Percentiles rank a stretch among this genome's conserved stretches.
Evolutionary conservation across 2,329 filamentous ascomycete genomes (phyloP).

Genomic region (Bipolaris sorokiniana): DNA sequence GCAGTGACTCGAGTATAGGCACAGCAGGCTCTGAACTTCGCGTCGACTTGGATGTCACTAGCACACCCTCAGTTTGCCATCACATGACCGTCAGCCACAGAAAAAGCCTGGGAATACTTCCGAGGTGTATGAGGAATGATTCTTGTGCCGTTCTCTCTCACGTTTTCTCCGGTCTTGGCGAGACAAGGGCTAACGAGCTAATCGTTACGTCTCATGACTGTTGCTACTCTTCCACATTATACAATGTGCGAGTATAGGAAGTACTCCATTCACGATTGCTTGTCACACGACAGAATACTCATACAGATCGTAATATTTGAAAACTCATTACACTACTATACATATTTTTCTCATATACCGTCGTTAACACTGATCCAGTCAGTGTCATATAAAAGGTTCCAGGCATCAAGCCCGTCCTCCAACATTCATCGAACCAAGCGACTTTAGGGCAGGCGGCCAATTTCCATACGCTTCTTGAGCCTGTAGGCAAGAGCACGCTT

Average conservation of each 20-base stretch:
- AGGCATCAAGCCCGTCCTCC: neutral
- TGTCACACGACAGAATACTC: neutral
- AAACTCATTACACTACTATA: conserved; percentile 7
- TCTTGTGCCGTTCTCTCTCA: neutral
- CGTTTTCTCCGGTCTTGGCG: too few relatives aligned
- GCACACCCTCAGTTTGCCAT: neutral
- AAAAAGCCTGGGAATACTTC: neutral
- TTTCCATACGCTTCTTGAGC: conserved; percentile 49
- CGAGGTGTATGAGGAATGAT: neutral
- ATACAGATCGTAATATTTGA: conserved; percentile 4
- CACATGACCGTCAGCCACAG: neutral
- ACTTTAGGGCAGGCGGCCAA: conserved; percentile 33
- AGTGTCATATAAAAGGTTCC: conserved; percentile 11
- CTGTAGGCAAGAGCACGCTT: conserved; percentile 67
- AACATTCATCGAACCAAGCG: neutral
- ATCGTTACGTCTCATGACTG: too few relatives aligned
- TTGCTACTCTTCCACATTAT: neutral
- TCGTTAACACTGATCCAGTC: conserved; percentile 22
- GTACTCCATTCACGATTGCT: neutral
- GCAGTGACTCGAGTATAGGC: neutral
- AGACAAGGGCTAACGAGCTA: too few relatives aligned
- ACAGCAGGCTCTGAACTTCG: neutral
- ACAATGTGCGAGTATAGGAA: neutral
- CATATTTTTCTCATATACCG: neutral
- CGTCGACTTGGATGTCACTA: neutral